Evolutionary conservation across 306 rosid genomes (phyloP), one percentile per base, ranked within the genome.

Genomic region (Erythrophleum fordii): DNA sequence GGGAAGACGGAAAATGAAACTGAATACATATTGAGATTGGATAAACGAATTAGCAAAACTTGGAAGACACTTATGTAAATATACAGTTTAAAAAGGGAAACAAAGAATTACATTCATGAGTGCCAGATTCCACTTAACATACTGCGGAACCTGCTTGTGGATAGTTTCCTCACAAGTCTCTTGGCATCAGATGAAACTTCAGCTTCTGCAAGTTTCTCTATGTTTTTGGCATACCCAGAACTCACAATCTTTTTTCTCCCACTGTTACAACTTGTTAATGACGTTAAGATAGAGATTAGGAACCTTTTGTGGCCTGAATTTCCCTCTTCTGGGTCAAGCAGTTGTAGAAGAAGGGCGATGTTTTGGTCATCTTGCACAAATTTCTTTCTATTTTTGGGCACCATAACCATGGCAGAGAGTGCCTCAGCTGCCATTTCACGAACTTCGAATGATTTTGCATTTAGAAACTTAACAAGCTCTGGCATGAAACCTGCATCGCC

Each of bases 401-500:
- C 86, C 81, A 81, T 81, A 61, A 94, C 92, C 94, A 94, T 72
- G 45, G 80, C 81, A 17, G 92, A 84, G 20, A 94, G 91, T 25
- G 94, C 90, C 84, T 87, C 97, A 0, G 92, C 91, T 26, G 98
- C 96, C 92, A 90, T 87, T 84, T 92, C 97, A 5, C 98, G 82
- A 81, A 92, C 95, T 39, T 90, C 97, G 41, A 84, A 89, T 3
- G 98, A 94, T 75, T 90, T 92, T 5, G 92, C 92, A 80, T 82
- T 85, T 5, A 94, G 94, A 81, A 92, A 88, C 78, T 88, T 94
- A 5, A 92, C 89, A 73, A 94, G 88, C 83, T 92, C 98, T 8
- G 87, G 79, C 96, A 94, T 90, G 82, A 94, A 88, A 16, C 92
- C 92, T 4, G 88, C 89, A 51, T 89, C 91, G 5, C 94, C 98